Evolutionary conservation across 1,284 basidiomycete genomes (phyloP).

Genomic region (Athelia sp.): DNA sequence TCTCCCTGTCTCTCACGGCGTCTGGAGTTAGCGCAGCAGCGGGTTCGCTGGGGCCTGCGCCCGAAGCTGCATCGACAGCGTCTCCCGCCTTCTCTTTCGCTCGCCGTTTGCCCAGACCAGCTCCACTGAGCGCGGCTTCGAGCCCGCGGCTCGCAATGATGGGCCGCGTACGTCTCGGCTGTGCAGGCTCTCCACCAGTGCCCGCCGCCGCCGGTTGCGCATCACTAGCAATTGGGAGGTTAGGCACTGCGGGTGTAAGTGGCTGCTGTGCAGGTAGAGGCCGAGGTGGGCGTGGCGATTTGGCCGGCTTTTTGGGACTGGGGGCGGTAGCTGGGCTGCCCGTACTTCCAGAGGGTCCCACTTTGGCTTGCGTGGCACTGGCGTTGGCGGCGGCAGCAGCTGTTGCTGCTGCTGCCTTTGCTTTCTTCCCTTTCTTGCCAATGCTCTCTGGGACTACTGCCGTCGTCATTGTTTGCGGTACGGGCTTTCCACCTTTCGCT

Average conservation of each 20-base stretch:
- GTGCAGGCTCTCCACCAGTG: neutral
- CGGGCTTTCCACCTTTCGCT: constrained; percentile 6
- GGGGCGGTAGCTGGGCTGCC: constrained; percentile 12
- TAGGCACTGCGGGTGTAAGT: neutral
- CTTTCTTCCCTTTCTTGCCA: constrained; percentile 31
- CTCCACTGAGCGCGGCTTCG: constrained; percentile 58
- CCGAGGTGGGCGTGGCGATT: neutral
- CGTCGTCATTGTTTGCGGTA: constrained; percentile 5
- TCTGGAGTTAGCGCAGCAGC: neutral
- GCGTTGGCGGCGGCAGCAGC: neutral
- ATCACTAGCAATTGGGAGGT: constrained; percentile 4
- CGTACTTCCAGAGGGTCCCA: neutral
- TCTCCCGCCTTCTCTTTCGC: neutral
- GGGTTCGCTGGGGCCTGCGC: neutral
- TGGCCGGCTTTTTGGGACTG: constrained; percentile 2
- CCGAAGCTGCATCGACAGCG: neutral
- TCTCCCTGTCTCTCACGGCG: neutral
- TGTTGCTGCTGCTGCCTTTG: no score
- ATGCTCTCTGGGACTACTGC: constrained; percentile 33
- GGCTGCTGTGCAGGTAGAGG: constrained; percentile 2
- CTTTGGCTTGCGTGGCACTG: neutral
- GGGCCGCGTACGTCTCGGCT: constrained; percentile 43
- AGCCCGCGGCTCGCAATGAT: constrained; percentile 60
- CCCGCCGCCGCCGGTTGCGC: neutral
- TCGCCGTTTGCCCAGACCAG: constrained; percentile 24